Percentiles rank a stretch among this genome's conserved stretches.
These are phyloP conservation scores for Mycothermus thermophilus DNA, from an alignment of 495 filamentous ascomycete genomes.

Conservation along the genomic window DNA sequence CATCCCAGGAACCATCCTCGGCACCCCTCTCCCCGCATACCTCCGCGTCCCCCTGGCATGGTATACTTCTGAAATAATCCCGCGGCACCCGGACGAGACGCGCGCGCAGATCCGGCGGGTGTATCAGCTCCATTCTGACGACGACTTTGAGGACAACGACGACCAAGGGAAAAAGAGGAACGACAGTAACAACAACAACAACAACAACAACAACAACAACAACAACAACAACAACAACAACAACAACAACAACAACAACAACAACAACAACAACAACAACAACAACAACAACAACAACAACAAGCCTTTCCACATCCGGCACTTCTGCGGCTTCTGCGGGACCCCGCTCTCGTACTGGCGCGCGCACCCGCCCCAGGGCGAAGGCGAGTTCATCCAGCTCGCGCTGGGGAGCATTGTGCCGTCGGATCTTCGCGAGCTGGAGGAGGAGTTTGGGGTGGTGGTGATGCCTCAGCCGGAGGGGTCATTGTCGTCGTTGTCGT, in stretches of 20 bases:
- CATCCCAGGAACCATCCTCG: not conserved
- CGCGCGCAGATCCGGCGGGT: conserved; percentile 53
- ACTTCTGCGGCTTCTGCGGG: conserved; percentile 86
- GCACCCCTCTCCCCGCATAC: conserved; percentile 56
- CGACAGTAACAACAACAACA: not conserved
- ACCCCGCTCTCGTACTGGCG: conserved; percentile 70
- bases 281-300: too few relatives aligned
- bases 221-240: too few relatives aligned
- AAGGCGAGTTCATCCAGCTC: conserved; percentile 61
- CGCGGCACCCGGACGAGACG: conserved; percentile 68
- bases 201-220: conserved; percentile 8
- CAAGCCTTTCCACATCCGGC: too few relatives aligned
- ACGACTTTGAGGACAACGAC: not conserved
- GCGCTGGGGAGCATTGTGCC: conserved; percentile 55
- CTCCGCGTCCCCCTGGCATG: conserved; percentile 66
- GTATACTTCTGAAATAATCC: conserved; percentile 56
- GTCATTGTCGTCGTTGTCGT: too few relatives aligned
- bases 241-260: too few relatives aligned
- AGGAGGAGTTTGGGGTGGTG: conserved; percentile 41
- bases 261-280: too few relatives aligned
- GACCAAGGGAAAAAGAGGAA: not conserved
- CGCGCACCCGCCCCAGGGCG: conserved; percentile 48
- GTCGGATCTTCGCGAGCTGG: conserved; percentile 51
- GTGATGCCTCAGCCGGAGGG: too few relatives aligned
- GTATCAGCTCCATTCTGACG: conserved; percentile 23